Evolutionary conservation across 1,284 basidiomycete species (phyloP), one percentile per base, ranked within the genome.

Genomic region (Kalmanozyma brasiliensis): DNA sequence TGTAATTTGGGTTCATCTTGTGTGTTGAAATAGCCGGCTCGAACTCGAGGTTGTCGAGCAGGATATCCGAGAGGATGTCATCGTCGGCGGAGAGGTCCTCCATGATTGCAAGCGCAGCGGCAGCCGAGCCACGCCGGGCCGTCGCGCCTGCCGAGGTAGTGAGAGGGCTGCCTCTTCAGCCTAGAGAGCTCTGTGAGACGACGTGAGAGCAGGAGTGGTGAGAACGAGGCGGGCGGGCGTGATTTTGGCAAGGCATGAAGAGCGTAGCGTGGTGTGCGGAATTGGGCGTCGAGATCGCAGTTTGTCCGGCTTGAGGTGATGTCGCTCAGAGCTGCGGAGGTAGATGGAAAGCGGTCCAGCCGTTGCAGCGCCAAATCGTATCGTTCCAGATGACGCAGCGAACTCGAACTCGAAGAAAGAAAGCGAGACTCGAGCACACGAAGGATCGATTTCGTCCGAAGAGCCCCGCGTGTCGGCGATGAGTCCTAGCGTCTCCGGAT

Each of bases 1-100:
- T 63, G 47, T 80, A 80, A 10, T 65, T 48, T 14, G 79, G 77
- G 43, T 80, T 82, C 79, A 82, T 81, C 68, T 82, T 82, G 72
- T 82, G 78, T 16, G 80, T 81, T 8, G 77, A 71, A 60, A 82
- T 76, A 37, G 74, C 67, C 8, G 78, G 78, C 48, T 79, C 78
- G 53, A 78, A 81, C 56, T 81, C 80, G 57, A 82, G 74, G 26
- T 76, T 73, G 48, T 82, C 80, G 51, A 82, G 56, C 40, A 82
- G 56, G 63, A 82, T 76, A 67, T 77, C 77, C 49, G 79, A 80
- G 24, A 82, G 72, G 46, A 82, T 62, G 45, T 82, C 80, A 52
- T 82, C 80, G 45, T 82, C 80, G 40, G 73, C 71, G 33, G 80
- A 66, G 36, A 82, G 72, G 56, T 80, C 79, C 56, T 82, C 78